Base-by-base conservation (phyloP, 768 basidiomycete species). In the Phylloporus sp. region DNA sequence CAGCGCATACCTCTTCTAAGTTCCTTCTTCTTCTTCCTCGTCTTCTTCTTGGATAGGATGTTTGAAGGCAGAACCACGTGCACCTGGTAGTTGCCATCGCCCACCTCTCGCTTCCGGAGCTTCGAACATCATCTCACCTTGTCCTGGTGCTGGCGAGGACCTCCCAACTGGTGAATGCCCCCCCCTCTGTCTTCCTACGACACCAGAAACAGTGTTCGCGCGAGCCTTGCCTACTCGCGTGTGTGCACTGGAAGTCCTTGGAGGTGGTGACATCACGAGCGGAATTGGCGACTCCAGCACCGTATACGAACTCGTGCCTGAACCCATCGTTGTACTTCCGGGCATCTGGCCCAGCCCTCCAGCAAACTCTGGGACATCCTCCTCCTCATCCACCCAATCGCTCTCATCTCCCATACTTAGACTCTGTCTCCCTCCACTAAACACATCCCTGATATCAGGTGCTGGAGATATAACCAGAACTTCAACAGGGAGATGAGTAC, bases 331-430 rank as follows among this genome's bases (percentile, higher is more conserved):
- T 11, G 66, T 60, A 16, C 63, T 61, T 36, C 63, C 57, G 10
- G 67, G 63, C 55, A 68, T 67, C 35, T 93, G 90, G 0, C 90
- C 90, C 27, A 93, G 67, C 6, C 90, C 90, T 42, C 88, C 89
- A 13, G 81, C 85, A 70, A 89, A 91, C 23, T 80, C 74, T 8
- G 82, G 72, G 18, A 70, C 69, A 59, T 91, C 88, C 7, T 91
- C 90, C 36, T 93, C 90, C 59, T 91, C 88, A 59, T 92, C 91
- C 13, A 90, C 85, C 90, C 90, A 92, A 56, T 91, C 89, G 41
- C 84, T 85, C 59, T 92, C 90, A 60, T 91, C 91, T 8, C 86
- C 86, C 45, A 77, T 65, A 58, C 60, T 80, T 38, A 80, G 56
- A 35, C 85, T 79, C 54, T 75, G 77, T 54, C 86, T 66, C 16